Conservation (phyloP, 495 filamentous ascomycete species). For the Aspergillus homomorphus region DNA sequence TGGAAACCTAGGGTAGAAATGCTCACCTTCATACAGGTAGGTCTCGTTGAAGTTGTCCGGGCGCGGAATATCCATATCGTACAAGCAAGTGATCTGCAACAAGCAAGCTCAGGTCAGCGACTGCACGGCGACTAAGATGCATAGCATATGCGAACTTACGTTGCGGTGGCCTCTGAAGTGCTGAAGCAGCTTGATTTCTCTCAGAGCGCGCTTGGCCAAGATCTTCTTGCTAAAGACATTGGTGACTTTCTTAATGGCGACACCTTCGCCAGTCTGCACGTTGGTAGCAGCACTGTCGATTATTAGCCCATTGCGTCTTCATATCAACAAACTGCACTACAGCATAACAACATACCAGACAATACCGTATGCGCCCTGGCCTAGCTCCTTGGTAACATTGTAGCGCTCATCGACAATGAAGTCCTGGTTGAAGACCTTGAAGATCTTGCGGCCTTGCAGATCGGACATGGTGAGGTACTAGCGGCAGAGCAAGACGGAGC, state of each 20-base stretch:
- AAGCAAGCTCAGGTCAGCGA: conserved; percentile 32
- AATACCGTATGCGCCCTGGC: conserved; percentile 97
- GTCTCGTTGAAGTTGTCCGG: conserved; percentile 99
- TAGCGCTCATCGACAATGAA: conserved; percentile 98
- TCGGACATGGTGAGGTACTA: conserved; percentile 62
- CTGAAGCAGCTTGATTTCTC: conserved; percentile 98
- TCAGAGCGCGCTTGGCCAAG: conserved; percentile 90
- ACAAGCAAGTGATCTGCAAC: conserved; percentile 92
- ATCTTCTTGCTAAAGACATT: conserved; percentile 99
- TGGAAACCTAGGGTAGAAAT: not conserved
- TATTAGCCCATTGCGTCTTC: conserved; percentile 2
- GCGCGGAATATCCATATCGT: conserved; percentile 98
- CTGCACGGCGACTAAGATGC: conserved; percentile 12
- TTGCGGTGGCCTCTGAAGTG: conserved; percentile 91
- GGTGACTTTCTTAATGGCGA: conserved; percentile 98
- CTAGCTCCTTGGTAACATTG: conserved; percentile 97
- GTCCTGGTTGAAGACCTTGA: conserved; percentile 99
- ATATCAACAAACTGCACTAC: not conserved
- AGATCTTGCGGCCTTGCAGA: conserved; percentile 84
- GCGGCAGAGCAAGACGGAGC: conserved; percentile 2
- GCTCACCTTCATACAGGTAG: conserved; percentile 93
- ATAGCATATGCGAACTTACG: conserved; percentile 40
- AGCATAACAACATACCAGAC: conserved; percentile 70
- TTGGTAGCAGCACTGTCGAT: conserved; percentile 80
- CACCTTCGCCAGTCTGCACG: conserved; percentile 85